Base-by-base conservation (phyloP, 1,284 basidiomycete species). In the Sanguinoderma infundibulare region DNA sequence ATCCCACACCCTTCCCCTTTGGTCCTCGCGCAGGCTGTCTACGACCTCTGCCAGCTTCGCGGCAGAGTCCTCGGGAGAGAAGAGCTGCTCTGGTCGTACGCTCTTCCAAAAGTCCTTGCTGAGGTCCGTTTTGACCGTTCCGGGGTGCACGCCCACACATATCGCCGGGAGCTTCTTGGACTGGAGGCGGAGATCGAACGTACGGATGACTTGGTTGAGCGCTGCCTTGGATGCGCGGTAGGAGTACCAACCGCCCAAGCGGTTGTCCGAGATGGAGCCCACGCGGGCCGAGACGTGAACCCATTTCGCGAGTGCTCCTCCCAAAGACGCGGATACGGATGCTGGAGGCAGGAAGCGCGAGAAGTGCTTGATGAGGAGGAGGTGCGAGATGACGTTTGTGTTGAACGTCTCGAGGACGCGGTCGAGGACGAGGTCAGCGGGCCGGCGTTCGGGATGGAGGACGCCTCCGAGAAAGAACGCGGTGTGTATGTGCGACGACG, bases 141-240 rank as follows among this genome's bases (percentile, higher is more conserved):
- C 85, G 1, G 86, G 85, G 68, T 87, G 85, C n/a, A 86, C 75
- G 5, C 83, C 84, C 39, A 86, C 78, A 65, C 79, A 82, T 49
- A 92, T 81, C 10, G 86, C 84, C 7, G 81, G 79, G 3, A 73
- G 77, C 61, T 80, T 81, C 67, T 82, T 81, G 73, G 81, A 77
- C 62, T 79, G 72, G 39, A 92, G 78, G 69, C 92, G 86, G 60
- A 86, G 76, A 70, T 90, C 85, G 62, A 91, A 85, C 2, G 87
- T 90, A 61, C 85, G 84, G 69, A 91, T 78, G 52, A 89, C 80
- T 72, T 92, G 89, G 71, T 92, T 91, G 60, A 92, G 79, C 46
- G 90, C 90, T 0, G 90, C 86, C 72, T 92, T 92, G 57, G 88
- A 90, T 58, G 88, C 79, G 46, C 90, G 82, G 72, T 92, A 92